These are phyloP conservation scores for Penicillium sp. DNA, from an alignment of 2,329 filamentous ascomycete species.

Conservation along the genomic window DNA sequence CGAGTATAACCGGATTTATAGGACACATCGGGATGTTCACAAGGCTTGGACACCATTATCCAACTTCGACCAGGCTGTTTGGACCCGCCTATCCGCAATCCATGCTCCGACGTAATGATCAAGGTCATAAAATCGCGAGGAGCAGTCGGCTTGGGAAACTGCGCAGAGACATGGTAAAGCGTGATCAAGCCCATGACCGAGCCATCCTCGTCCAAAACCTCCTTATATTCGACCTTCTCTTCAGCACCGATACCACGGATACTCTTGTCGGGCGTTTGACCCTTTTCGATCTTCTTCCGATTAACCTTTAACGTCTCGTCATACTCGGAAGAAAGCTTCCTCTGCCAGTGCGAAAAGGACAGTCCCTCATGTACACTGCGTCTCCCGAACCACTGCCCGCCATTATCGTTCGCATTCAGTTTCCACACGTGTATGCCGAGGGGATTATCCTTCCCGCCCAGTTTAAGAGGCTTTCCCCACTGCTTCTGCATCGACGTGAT, in stretches of 20 bases:
- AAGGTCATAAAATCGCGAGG: constrained; percentile 83
- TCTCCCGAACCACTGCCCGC: constrained; percentile 84
- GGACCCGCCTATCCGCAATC: constrained; percentile 28
- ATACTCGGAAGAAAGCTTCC: constrained; percentile 73
- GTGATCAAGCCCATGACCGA: constrained; percentile 25
- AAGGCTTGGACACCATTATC: constrained; percentile 83
- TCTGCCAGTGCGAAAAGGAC: constrained; percentile 70
- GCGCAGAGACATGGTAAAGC: constrained; percentile 81
- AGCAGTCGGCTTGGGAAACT: constrained; percentile 83
- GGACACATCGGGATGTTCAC: constrained; percentile 68
- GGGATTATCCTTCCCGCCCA: constrained; percentile 66
- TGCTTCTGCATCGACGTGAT: constrained; percentile 63
- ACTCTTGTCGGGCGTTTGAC: constrained; percentile 65
- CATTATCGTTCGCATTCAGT: constrained; percentile 69
- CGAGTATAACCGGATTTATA: constrained; percentile 68
- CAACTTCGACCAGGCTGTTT: constrained; percentile 58
- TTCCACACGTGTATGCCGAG: constrained; percentile 75
- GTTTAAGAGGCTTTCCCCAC: constrained; percentile 71
- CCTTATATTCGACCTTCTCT: constrained; percentile 60
- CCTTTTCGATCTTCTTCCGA: constrained; percentile 60
- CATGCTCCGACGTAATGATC: constrained; percentile 59
- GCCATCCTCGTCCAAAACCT: constrained; percentile 46
- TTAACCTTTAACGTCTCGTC: constrained; percentile 67
- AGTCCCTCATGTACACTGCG: constrained; percentile 75
- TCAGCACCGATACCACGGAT: constrained; percentile 84